Base-by-base conservation (phyloP, 768 basidiomycete species). In the Kwoniella sp. region DNA sequence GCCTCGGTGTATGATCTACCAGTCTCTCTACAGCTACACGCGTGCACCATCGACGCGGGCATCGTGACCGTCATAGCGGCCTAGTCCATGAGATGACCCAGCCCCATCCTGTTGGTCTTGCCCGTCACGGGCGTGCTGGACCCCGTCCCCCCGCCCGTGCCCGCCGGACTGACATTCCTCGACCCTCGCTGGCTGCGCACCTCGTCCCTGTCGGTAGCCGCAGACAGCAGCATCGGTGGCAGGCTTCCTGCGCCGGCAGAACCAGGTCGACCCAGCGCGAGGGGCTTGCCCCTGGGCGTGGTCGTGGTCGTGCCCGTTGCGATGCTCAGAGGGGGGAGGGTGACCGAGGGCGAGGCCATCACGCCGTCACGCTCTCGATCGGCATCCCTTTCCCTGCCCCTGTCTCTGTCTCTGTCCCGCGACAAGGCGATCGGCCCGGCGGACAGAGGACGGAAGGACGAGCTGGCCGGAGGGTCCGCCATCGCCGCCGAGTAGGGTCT, bases 151-250 rank as follows among this genome's bases (percentile, higher is more conserved):
- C 15, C 23, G 34, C 34, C 34, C 6, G 34, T 12, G 15, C 15
- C 7, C 15, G 34, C 23, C 19, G 49, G 49, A 50, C 49, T 50
- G 12, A 10, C 37, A 32, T 34, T 31, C 15, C 38, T 31, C 23
- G 49, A 50, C 14, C 37, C 31, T 8, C 40, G n/a, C 19, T 7
- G 31, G 36, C 49, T 50, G 14, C 28, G 19, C 5, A 29, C 17
- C n/a, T 50, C 48, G 10, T 50, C 48, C 20, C 39, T 50, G n/a
- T 50, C 48, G 19, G 38, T 34, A 12, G 20, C 37, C 8, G 37
- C 20, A n/a, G 36, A 23, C 3, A 41, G 20, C 4, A 50, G 11
- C 22, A 50, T 50, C 25, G 49, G 40, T n/a, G 49, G 49, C 19
- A 50, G 31, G 9, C 39, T n/a, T n/a, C n/a, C n/a, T n/a, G n/a